phyloP scores from a whole-genome alignment of 495 filamentous ascomycete genomes.

The Aspergillus avenaceus region DNA sequence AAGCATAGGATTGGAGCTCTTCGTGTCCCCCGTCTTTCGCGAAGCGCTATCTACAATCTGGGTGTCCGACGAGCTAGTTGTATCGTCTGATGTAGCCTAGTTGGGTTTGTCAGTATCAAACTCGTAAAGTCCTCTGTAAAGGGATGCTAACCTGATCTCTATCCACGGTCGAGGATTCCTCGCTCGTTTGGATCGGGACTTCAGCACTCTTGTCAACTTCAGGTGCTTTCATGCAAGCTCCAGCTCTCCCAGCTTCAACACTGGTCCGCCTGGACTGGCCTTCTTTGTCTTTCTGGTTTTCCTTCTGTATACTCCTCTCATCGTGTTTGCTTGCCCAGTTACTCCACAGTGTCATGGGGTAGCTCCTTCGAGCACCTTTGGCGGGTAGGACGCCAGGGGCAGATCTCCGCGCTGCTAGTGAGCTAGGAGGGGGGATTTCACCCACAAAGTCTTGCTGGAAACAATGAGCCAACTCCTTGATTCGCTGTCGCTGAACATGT shows the following conservation, averaged over 20 bases:
- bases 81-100: neutral
- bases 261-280: slow-evolving; percentile 24
- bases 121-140: neutral
- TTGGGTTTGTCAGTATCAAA: neutral
- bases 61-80: neutral
- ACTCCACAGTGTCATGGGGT: slow-evolving; percentile 78
- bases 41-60: neutral
- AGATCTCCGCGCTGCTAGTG: slow-evolving; percentile 66
- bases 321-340: slow-evolving; percentile 86
- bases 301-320: slow-evolving; percentile 58
- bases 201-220: slow-evolving; percentile 1
- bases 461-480: slow-evolving; percentile 65
- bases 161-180: neutral
- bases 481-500: slow-evolving; percentile 62
- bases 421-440: slow-evolving; percentile 77
- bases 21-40: slow-evolving; percentile 5
- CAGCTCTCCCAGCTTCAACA: slow-evolving; percentile 34
- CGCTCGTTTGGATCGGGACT: neutral
- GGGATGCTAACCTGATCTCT: neutral
- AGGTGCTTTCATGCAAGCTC: slow-evolving; percentile 23
- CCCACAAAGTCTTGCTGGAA: slow-evolving; percentile 67
- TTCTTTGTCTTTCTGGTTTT: slow-evolving; percentile 31
- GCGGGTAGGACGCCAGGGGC: slow-evolving; percentile 52
- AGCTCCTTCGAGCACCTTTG: slow-evolving; percentile 49
- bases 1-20: slow-evolving; percentile 25